Conservation (phyloP, 1,284 basidiomycete genomes). For the Mycosarcoma mackinlayi region DNA sequence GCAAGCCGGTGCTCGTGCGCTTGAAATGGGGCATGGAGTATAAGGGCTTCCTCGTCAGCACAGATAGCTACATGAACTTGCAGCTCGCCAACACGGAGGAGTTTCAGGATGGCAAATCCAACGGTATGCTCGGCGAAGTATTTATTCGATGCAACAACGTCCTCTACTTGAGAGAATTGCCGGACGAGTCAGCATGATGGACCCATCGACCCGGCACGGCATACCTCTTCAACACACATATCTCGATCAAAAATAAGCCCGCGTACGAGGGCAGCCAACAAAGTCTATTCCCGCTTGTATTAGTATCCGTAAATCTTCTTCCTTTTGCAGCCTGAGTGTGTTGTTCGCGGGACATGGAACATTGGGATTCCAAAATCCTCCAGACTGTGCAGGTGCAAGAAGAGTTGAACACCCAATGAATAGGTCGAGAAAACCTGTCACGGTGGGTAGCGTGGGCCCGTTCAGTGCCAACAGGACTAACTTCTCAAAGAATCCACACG, state of each 20-base stretch:
- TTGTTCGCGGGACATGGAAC: background rate
- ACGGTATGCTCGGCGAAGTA: conserved; percentile 95
- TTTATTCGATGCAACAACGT: conserved; percentile 81
- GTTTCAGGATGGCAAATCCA: conserved; percentile 94
- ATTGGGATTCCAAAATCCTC: too few relatives aligned
- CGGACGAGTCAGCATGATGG: conserved; percentile 42
- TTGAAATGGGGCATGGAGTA: conserved; percentile 99
- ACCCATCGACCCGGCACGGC: background rate
- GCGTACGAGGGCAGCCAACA: too few relatives aligned
- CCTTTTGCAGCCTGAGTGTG: background rate
- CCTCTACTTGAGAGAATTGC: conserved; percentile 62
- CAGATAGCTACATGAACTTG: conserved; percentile 99
- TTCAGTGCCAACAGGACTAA: too few relatives aligned
- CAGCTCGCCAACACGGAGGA: conserved; percentile 99
- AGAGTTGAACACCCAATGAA: too few relatives aligned
- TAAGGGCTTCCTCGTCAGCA: conserved; percentile 97
- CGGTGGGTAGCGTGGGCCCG: too few relatives aligned
- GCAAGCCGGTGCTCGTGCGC: conserved; percentile 92
- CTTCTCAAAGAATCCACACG: too few relatives aligned
- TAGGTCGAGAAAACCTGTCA: too few relatives aligned
- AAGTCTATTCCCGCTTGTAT: conserved; percentile 20
- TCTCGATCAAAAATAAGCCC: background rate
- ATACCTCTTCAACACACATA: background rate
- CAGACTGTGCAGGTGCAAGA: too few relatives aligned
- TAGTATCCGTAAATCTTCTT: conserved; percentile 18